Conservation (phyloP, 2,329 filamentous ascomycete genomes). For the Colletotrichum navitas region DNA sequence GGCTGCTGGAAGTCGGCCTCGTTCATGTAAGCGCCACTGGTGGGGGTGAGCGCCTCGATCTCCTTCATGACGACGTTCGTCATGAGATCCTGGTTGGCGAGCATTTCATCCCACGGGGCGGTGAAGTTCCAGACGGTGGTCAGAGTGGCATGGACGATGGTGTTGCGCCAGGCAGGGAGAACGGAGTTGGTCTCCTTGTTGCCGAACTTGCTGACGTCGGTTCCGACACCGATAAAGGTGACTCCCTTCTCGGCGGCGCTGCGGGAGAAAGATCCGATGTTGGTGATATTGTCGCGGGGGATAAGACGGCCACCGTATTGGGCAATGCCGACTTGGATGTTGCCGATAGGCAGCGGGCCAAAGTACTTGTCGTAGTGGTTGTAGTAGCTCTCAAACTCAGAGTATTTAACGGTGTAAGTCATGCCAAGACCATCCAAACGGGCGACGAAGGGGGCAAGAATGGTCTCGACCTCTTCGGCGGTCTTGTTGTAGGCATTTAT, state of each 20-base stretch:
- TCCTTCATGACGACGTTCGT: slow-evolving; percentile 39
- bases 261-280: slow-evolving; percentile 41
- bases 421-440: slow-evolving; percentile 54
- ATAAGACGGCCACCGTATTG: slow-evolving; percentile 47
- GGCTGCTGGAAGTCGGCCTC: slow-evolving; percentile 64
- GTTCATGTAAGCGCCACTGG: slow-evolving; percentile 62
- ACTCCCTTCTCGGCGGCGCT: slow-evolving; percentile 43
- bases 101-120: slow-evolving; percentile 48
- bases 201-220: slow-evolving; percentile 47
- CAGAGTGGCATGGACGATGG: slow-evolving; percentile 50
- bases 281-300: slow-evolving; percentile 43
- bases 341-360: slow-evolving; percentile 55
- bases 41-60: slow-evolving; percentile 50
- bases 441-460: slow-evolving; percentile 59
- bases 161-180: slow-evolving; percentile 58
- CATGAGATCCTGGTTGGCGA: slow-evolving; percentile 47
- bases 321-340: slow-evolving; percentile 60
- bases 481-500: slow-evolving; percentile 62
- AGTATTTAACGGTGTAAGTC: slow-evolving; percentile 44
- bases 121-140: slow-evolving; percentile 48
- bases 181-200: slow-evolving; percentile 50
- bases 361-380: slow-evolving; percentile 58
- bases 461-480: slow-evolving; percentile 54
- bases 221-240: slow-evolving; percentile 48
- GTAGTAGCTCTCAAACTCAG: slow-evolving; percentile 51